These are phyloP conservation scores for Parsonsia alboflavescens DNA, from an alignment of 257 asterid genomes.

Conservation along the genomic window DNA sequence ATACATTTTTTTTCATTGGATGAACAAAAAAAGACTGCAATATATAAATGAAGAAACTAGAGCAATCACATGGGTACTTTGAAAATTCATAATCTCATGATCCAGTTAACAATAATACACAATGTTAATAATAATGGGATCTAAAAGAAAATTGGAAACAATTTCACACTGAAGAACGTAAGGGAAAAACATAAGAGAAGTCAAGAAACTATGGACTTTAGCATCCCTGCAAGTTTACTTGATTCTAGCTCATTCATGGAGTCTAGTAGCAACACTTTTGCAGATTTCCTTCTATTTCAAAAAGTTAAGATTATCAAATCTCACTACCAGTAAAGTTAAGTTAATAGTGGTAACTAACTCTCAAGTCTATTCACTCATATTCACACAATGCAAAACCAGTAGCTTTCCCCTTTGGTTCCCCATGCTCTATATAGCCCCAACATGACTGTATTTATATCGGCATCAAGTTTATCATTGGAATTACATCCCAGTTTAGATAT, in stretches of 20 bases:
- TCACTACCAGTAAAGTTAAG: constrained; percentile 12
- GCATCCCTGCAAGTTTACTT: constrained; percentile 30
- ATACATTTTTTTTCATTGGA: too few species aligned
- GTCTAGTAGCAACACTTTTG: constrained; percentile 36
- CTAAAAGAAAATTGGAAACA: too few species aligned
- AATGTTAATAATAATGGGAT: too few species aligned
- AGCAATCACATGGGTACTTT: too few species aligned
- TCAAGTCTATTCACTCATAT: not conserved
- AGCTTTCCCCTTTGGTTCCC: constrained; percentile 27
- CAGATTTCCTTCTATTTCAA: constrained; percentile 48
- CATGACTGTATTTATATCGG: constrained; percentile 16
- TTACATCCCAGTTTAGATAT: not conserved
- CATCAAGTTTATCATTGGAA: constrained; percentile 19
- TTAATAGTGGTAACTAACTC: too few species aligned
- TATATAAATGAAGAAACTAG: too few species aligned
- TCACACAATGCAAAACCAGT: too few species aligned
- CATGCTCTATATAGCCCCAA: constrained; percentile 20
- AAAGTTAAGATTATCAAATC: too few species aligned
- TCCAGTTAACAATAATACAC: too few species aligned
- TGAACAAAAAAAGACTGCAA: too few species aligned
- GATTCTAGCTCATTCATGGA: constrained; percentile 39
- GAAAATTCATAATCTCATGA: too few species aligned
- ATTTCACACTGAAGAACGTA: too few species aligned
- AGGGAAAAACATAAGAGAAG: constrained; percentile 28
- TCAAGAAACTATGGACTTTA: constrained; percentile 38